Evolutionary conservation across 495 filamentous ascomycete genomes (phyloP).

Genomic region (Echria macrotheca): DNA sequence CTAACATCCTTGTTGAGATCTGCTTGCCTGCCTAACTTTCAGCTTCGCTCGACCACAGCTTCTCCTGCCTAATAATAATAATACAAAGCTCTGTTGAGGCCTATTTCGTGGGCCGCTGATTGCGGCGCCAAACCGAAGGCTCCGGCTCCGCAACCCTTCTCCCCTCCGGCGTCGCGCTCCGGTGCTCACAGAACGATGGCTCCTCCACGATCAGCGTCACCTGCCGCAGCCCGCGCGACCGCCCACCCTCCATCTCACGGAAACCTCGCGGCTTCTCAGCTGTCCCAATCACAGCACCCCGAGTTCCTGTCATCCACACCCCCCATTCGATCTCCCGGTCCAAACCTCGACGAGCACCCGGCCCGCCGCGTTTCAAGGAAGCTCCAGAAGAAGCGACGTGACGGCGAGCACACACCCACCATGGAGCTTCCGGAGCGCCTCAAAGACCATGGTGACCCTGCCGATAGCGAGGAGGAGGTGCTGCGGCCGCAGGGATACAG

Average conservation of each 20-base stretch:
- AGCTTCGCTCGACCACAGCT: no score
- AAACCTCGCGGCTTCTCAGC: neutral
- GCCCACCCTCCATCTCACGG: slow-evolving; percentile 3
- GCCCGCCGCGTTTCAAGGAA: slow-evolving; percentile 41
- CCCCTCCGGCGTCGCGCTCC: neutral
- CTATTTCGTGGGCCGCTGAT: neutral
- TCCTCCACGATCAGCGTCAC: slow-evolving; percentile 14
- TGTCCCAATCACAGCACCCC: slow-evolving; percentile 16
- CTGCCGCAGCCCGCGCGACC: slow-evolving; percentile 10
- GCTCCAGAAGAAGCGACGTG: slow-evolving; percentile 52
- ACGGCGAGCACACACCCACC: slow-evolving; percentile 51
- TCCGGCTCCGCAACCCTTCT: neutral
- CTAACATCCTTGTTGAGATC: slow-evolving; percentile 6
- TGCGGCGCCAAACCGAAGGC: neutral
- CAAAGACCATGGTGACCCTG: slow-evolving; percentile 61
- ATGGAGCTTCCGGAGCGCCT: slow-evolving; percentile 75
- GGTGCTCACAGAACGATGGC: slow-evolving; percentile 4
- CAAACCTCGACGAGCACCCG: slow-evolving; percentile 18
- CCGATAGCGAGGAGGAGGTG: slow-evolving; percentile 60
- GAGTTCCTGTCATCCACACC: slow-evolving; percentile 13
- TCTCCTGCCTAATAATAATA: no score
- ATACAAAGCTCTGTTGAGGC: neutral
- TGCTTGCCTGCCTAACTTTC: slow-evolving; percentile 5
- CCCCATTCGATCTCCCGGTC: slow-evolving; percentile 10
- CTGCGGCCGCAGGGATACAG: slow-evolving; percentile 55